Percentiles rank a stretch among this genome's conserved stretches.
phyloP scores from a whole-genome alignment of 768 basidiomycete genomes.

The Tricholoma matsutake region DNA sequence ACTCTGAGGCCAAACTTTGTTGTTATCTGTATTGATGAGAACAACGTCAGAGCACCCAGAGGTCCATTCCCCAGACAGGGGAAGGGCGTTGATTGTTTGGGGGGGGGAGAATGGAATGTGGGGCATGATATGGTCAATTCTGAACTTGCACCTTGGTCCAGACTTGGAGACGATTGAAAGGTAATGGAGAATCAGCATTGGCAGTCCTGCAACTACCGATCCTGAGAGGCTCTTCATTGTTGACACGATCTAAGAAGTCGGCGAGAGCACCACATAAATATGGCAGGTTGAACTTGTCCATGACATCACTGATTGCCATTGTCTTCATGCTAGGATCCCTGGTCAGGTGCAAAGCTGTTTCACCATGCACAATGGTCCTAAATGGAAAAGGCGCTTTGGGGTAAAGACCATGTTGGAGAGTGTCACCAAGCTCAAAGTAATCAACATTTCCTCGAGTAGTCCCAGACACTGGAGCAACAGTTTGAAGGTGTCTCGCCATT shows the following conservation, averaged over 20 bases:
- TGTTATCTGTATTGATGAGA: neutral
- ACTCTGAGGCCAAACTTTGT: slow-evolving; percentile 2
- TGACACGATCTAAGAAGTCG: too few relatives aligned
- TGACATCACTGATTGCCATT: slow-evolving; percentile 2
- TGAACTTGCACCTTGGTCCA: slow-evolving; percentile 1
- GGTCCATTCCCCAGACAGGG: neutral
- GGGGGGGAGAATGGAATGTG: neutral
- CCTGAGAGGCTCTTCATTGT: too few relatives aligned
- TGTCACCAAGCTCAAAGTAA: neutral
- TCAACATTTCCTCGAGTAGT: neutral
- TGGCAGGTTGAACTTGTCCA: slow-evolving; percentile 6
- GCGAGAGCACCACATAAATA: slow-evolving; percentile 4
- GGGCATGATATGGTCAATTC: neutral
- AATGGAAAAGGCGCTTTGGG: neutral
- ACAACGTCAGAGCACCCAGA: neutral
- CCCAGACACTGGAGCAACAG: neutral
- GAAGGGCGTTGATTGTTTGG: neutral
- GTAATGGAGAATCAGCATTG: too few relatives aligned
- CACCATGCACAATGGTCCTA: neutral
- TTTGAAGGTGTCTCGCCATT: neutral
- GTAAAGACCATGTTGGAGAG: neutral
- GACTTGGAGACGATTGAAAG: neutral
- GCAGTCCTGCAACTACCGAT: too few relatives aligned
- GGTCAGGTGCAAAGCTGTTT: slow-evolving; percentile 9
- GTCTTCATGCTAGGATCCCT: slow-evolving; percentile 3